Base-by-base conservation (phyloP, 345 rosid species). In the Eutrema yunnanense region DNA sequence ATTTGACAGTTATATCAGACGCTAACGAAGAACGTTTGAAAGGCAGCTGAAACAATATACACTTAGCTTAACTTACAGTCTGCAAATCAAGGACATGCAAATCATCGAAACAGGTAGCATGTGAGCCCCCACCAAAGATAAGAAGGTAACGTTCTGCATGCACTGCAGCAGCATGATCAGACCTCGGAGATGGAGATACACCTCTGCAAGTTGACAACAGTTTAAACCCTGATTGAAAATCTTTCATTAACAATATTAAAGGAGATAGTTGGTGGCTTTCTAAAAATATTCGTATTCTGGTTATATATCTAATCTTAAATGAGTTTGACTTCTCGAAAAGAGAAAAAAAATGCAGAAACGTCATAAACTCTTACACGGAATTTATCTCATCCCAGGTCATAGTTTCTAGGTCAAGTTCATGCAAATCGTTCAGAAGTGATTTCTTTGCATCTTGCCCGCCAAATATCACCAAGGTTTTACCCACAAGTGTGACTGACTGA, bases 351-450 rank as follows among this genome's bases (percentile, higher is more conserved):
- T 22, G 34, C 38, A 36, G 34, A 49, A 63, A 59, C 62, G 27
- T 22, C 34, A 42, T 69, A 49, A 58, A 53, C 80, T 73, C 98
- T 86, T 92, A 96, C 98, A 84, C 62, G 34, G 97, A 85, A 77
- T 96, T 97, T 73, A 92, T 82, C 88, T 88, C 99, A 90, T 92
- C 98, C 98, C 99, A 96, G 53, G 99, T 96, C 98, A 92, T 76
- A 68, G 92, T 90, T 80, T 96, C 97, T 47, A 96, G 88, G 81
- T 96, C 99, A 79, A 96, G 98, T 76, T 90, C 81, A 80, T 92
- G 92, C 78, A 96, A 79, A 87, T 96, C 99, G 72, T 92, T 96
- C 83, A 96, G 78, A 32, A 96, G 85, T 13, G 98, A 81, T 82
- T 93, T 85, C 68, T 85, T 96, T 52, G 96, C 92, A 80, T 96